Evolutionary conservation across 83 land plant genomes (phyloP), one percentile per base, ranked within the genome.

Genomic region (Diphasiastrum complanatum): DNA sequence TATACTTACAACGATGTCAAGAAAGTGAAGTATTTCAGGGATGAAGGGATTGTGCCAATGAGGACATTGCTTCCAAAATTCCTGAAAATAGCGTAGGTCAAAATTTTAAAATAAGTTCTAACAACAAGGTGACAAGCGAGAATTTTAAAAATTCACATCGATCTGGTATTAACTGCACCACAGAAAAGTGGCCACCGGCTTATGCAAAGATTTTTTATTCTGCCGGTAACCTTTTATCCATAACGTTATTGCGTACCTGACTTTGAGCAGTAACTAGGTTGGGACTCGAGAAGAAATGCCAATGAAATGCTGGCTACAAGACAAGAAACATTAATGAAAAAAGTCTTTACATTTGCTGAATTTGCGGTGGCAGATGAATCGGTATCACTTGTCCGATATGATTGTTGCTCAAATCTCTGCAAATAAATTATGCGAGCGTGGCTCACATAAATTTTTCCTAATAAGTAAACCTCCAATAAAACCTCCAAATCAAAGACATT

Each of bases 361-460:
- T 20, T 18, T 56, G 33, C 18, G 37, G 60, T 32, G 60, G 60
- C 5, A 56, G 19, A 36, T 56, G 60, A 56, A 56, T 33, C 2
- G 60, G 60, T 32, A 56, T 29, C 5, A 4, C 60, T 33, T 41
- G 40, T 4, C 5, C 25, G 4, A 56, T 14, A 2, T 56, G 34
- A n/a, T 56, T 56, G 32, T 56, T 56, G 38, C 60, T 56, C 22
- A 56, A 19, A 56, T 56, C 60, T 23, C 60, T 56, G 60, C 2
- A 31, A n/a, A n/a, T n/a, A n/a, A n/a, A n/a, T n/a, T n/a, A n/a
- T n/a, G n/a, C n/a, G n/a, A n/a, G n/a, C n/a, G n/a, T n/a, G n/a
- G n/a, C n/a, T n/a, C n/a, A n/a, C n/a, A n/a, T n/a, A n/a, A n/a
- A n/a, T n/a, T n/a, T n/a, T n/a, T n/a, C n/a, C n/a, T n/a, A n/a